Base-by-base conservation (phyloP, 352 stramenopile species). In the Phytophthora agathidicida region DNA sequence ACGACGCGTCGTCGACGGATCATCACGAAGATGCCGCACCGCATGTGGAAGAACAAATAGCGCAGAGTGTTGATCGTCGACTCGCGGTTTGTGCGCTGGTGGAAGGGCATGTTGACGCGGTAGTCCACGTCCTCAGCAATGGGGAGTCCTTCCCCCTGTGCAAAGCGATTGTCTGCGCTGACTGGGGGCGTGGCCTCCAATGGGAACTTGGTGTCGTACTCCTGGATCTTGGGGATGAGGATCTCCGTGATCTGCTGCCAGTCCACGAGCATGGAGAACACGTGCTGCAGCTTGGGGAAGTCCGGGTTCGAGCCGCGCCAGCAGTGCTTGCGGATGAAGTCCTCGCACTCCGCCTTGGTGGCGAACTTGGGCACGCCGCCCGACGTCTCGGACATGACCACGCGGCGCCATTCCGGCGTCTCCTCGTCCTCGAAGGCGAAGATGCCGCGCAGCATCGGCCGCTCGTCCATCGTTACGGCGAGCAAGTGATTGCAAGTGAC, bases 11-110 rank as follows among this genome's bases (percentile, higher is more conserved):
- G 89, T 28, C 96, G 78, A 7, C 96, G 93, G 68, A 99, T 99
- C 93, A 99, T 98, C 28, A 99, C 97, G 60, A 98, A 98, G 33
- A 99, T 98, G 8, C 96, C 97, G 67, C 96, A 99, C 55, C 98
- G 97, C 91, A 98, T 99, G 82, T 99, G 96, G 73, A 96, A 92
- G 71, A 99, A 99, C 19, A 99, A 71, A 77, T 99, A 99, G 60
- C 94, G 93, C 50, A 99, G 83, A 28, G 96, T 99, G 68, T 99
- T 98, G 11, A 96, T 70, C 11, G 91, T 97, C 2, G 91, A 98
- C 49, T 86, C 80, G 33, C 83, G 86, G 44, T 81, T 94, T 4
- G 81, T 94, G 42, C 80, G 56, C 20, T 86, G 82, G 71, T 99
- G 96, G 79, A 99, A 97, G 20, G 92, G 95, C 46, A 98, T 75